Base-by-base conservation (phyloP, 1,139 yeast species). In the Geotrichum klebahnii region DNA sequence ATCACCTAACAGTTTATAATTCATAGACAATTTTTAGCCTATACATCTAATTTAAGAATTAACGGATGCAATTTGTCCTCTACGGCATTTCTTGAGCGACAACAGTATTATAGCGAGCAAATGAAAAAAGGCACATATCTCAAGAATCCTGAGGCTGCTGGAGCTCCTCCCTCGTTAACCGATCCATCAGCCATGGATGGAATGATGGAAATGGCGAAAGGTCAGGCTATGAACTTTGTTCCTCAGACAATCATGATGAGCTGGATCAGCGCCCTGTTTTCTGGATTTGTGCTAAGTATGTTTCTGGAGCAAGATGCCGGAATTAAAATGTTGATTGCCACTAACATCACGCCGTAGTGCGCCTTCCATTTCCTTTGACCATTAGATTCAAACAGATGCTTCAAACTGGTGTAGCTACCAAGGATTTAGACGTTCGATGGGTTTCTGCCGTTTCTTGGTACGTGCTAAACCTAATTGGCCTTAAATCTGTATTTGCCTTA, bases 371-470 rank as follows among this genome's bases (percentile, higher is more conserved):
- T 67, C 95, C 96, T 1, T 70, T 92, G 50, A 92, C 98, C 0
- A 77, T 83, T 40, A 82, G 94, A 54, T 92, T 92, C 73, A 92
- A 92, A 67, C 78, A 84, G 52, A 90, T 92, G 96, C 70, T 94
- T 40, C 98, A 92, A 66, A 80, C 80, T 29, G 96, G 97, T 2
- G 84, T 94, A 10, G 78, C 77, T 55, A 89, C 97, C 0, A 78
- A 83, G 1, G 95, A 92, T 61, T 74, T 92, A 55, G 94, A 89
- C 62, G 96, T 83, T 4, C 73, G 96, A 36, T 92, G 95, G 79
- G 98, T 92, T n/a, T 84, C 95, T 35, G 82, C 96, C 2, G 82
- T 94, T 28, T 89, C 97, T n/a, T 92, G 97, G 98, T 92, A 92
- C 66, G 88, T 92, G 66, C 86, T 92, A 51, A 87, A 89, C 53